Evolutionary conservation across 2,329 filamentous ascomycete species (phyloP).

Genomic region (Aspergillus cejpii): DNA sequence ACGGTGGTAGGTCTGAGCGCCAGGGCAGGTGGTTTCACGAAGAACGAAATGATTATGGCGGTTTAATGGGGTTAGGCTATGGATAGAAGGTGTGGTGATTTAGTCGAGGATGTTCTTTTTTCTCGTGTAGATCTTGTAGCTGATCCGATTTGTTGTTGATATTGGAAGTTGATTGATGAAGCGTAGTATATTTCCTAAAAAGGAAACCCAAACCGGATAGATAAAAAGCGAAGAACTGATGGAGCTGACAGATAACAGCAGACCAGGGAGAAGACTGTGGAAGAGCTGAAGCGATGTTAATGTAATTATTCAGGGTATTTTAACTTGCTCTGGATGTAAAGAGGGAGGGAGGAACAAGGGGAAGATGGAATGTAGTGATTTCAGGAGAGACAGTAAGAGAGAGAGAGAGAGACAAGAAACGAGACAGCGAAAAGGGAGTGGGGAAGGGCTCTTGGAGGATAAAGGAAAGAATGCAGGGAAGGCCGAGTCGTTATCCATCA

Average conservation of each 20-base stretch:
- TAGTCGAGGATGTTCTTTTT: no score
- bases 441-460: slow-evolving; percentile 12
- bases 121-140: no score
- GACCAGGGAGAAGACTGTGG: background rate
- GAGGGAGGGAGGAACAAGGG: slow-evolving; percentile 5
- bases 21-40: slow-evolving; percentile 13
- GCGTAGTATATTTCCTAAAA: slow-evolving; percentile 8
- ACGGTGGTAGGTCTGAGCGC: slow-evolving; percentile 17
- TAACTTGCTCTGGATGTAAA: slow-evolving; percentile 11
- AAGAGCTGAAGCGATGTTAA: slow-evolving; percentile 6
- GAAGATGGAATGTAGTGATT: slow-evolving; percentile 8
- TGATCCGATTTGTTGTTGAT: background rate
- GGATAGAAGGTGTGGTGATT: slow-evolving; percentile 1
- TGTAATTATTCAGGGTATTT: slow-evolving; percentile 15
- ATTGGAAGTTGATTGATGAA: background rate
- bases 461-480: slow-evolving; percentile 14
- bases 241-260: background rate
- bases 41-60: slow-evolving; percentile 10
- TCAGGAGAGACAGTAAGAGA: background rate
- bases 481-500: slow-evolving; percentile 3
- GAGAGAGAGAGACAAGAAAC: slow-evolving; percentile 2
- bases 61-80: background rate
- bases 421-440: slow-evolving; percentile 9
- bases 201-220: slow-evolving; percentile 3
- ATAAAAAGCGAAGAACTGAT: background rate